Percentiles rank a stretch among this genome's conserved stretches.
These are phyloP conservation scores for Yamadazyma friedrichii DNA, from an alignment of 1,139 yeast genomes.

Conservation along the genomic window DNA sequence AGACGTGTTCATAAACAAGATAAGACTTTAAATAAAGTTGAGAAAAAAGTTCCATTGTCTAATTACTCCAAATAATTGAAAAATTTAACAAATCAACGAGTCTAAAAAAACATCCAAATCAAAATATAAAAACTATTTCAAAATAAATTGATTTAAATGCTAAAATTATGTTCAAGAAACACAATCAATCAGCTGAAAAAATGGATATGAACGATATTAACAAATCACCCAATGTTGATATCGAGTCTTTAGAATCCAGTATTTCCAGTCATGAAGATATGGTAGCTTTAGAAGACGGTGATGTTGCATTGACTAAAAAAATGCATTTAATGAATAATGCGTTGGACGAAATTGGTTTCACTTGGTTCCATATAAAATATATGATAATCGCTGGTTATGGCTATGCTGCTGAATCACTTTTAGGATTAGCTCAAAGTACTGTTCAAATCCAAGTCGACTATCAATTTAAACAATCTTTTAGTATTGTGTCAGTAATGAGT, in stretches of 20 bases:
- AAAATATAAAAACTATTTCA: too few relatives aligned
- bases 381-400: constrained; percentile 25
- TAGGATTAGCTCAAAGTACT: constrained; percentile 37
- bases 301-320: constrained; percentile 30
- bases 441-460: constrained; percentile 37
- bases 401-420: constrained; percentile 22
- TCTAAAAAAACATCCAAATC: too few relatives aligned
- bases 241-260: constrained; percentile 3
- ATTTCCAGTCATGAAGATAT: constrained; percentile 12
- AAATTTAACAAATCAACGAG: too few relatives aligned
- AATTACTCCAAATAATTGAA: too few relatives aligned
- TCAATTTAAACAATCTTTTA: constrained; percentile 21
- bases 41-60: too few relatives aligned
- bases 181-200: too few relatives aligned
- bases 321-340: constrained; percentile 44
- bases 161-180: too few relatives aligned
- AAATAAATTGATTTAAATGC: too few relatives aligned
- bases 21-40: too few relatives aligned
- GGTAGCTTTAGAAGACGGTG: constrained; percentile 24
- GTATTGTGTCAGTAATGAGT: constrained; percentile 17
- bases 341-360: constrained; percentile 52
- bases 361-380: constrained; percentile 45
- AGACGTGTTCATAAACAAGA: too few relatives aligned
- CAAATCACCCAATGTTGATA: constrained; percentile 3
- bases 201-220: too few relatives aligned